Percentiles rank a stretch among this genome's conserved stretches.
Conservation (phyloP, 495 filamentous ascomycete species). For the Penicillium goetzii region DNA sequence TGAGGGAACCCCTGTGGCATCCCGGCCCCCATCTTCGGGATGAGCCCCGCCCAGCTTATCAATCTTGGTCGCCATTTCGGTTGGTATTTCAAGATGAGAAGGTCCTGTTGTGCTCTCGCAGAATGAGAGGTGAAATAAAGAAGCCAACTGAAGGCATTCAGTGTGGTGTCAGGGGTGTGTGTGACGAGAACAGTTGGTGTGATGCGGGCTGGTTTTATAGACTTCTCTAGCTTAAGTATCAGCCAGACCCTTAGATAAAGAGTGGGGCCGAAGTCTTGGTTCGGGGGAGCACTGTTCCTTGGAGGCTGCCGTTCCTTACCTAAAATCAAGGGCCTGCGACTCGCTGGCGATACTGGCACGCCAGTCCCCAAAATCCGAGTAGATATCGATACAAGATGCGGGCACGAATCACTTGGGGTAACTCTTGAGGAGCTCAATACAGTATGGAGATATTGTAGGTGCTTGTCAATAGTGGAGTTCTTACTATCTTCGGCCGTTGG, state of each 20-base stretch:
- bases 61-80: slow-evolving; percentile 10
- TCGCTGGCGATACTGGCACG: background rate
- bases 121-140: background rate
- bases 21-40: slow-evolving; percentile 2
- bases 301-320: background rate
- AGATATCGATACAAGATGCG: slow-evolving; percentile 16
- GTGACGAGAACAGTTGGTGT: background rate
- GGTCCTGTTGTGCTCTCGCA: background rate
- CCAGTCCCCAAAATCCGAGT: background rate
- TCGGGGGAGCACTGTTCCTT: background rate
- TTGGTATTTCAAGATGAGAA: background rate
- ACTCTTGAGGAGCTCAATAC: slow-evolving; percentile 2
- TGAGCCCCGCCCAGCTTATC: slow-evolving; percentile 11
- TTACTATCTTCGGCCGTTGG: background rate
- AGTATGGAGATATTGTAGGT: background rate
- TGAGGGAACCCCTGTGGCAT: slow-evolving; percentile 5
- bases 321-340: background rate
- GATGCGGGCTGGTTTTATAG: background rate
- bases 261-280: background rate
- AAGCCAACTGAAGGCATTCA: background rate
- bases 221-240: background rate
- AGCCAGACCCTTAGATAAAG: background rate
- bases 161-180: background rate
- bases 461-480: background rate
- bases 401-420: slow-evolving; percentile 22